A percentile compares a stretch with the other conserved stretches of the same genome.
phyloP scores from a whole-genome alignment of 2,329 filamentous ascomycete species.

The Claviceps cyperi region DNA sequence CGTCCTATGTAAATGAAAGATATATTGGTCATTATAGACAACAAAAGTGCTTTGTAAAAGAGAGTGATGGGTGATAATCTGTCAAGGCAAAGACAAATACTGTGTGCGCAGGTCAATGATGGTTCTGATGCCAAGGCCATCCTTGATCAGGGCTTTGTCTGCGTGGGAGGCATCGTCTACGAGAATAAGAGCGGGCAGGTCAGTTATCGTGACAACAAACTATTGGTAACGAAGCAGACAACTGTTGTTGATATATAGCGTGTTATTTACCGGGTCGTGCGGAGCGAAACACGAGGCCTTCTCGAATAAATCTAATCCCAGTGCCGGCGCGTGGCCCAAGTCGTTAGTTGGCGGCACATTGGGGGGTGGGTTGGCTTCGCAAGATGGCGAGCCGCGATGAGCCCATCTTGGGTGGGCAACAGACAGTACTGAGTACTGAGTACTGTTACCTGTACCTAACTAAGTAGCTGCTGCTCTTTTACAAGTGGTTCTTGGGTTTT shows the following conservation, averaged over 20 bases:
- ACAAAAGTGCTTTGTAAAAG: no score
- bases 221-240: background rate
- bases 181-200: background rate
- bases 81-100: slow-evolving; percentile 23
- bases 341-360: background rate
- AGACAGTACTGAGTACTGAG: no score
- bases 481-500: no score
- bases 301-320: slow-evolving; percentile 25
- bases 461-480: no score
- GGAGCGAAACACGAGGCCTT: slow-evolving; percentile 54
- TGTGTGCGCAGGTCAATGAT: slow-evolving; percentile 70
- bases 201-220: background rate
- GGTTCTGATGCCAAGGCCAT: slow-evolving; percentile 50
- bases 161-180: slow-evolving; percentile 53
- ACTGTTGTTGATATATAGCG: background rate
- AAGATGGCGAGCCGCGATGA: no score
- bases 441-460: no score
- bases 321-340: background rate
- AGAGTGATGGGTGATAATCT: background rate
- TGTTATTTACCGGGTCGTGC: slow-evolving; percentile 40
- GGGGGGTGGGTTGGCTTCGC: background rate
- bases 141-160: slow-evolving; percentile 45
- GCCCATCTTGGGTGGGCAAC: no score
- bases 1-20: slow-evolving; percentile 32
- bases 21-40: background rate